Evolutionary conservation across 2,329 filamentous ascomycete species (phyloP), one percentile per base, ranked within the genome.

Genomic region (Albifimbria verrucaria): DNA sequence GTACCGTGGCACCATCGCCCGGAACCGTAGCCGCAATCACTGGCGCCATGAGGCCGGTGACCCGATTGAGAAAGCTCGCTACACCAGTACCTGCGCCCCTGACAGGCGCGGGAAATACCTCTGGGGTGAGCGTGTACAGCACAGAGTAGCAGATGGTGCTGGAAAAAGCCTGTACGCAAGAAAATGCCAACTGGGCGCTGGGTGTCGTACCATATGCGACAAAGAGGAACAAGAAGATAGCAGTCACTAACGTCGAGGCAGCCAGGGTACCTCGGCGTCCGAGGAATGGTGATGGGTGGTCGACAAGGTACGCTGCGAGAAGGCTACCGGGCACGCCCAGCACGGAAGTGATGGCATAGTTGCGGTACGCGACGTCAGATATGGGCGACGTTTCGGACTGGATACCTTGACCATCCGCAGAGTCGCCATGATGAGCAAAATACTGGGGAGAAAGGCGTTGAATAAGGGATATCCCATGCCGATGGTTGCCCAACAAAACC

Each of bases 391-490:
- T 66, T 47, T 72, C 65, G 25, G 65, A 65, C 15, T 65, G 59
- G 15, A 65, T 50, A n/a, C 53, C 57, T 3, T 59, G 57, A 20
- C 57, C 65, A 12, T 56, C 58, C 28, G 59, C 15, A 21, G 46
- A 52, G 18, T 58, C 75, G 28, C 82, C 79, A 52, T 84, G 80
- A 32, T 64, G 69, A 22, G 85, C 82, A 54, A 95, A 82, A 65
- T 94, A 94, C 60, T 94, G 89, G 91, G 91, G n/a, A 96, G 78
- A 72, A 95, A 95, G 50, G 89, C 88, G 69, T 94, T 94, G 80
- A 93, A 96, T 2, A 96, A 81, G 1, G 90, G 90, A 64, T 93
- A 95, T 3, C 86, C 90, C 83, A 95, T 88, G 55, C 90, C 90
- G 59, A 95, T 92, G 15, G 83, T 86, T 0, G 86, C 79, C 90